A percentile compares a stretch with the other conserved stretches of the same genome.
Conservation (phyloP, 768 basidiomycete genomes). For the Amyloporia xantha region DNA sequence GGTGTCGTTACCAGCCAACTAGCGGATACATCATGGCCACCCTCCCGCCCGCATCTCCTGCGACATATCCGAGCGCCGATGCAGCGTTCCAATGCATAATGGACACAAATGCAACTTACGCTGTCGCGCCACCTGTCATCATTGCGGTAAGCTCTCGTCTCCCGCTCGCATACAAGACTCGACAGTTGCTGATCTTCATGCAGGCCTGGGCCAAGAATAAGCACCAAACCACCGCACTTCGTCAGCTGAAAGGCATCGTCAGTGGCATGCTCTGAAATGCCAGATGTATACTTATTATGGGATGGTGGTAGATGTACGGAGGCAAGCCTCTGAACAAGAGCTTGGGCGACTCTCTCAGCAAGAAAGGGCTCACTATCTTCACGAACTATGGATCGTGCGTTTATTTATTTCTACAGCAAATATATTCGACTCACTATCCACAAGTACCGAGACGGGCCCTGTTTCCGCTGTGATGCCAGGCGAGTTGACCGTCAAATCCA, state of each 20-base stretch:
- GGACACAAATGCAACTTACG: background rate
- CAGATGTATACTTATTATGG: background rate
- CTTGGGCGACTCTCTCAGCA: background rate
- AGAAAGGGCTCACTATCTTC: background rate
- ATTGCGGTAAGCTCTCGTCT: background rate
- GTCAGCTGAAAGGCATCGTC: background rate
- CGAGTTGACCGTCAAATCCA: background rate
- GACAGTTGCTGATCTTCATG: background rate
- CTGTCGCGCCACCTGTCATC: background rate
- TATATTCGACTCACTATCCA: background rate
- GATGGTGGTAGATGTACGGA: background rate
- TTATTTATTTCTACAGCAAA: background rate
- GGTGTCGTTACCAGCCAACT: background rate
- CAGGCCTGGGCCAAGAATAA: background rate
- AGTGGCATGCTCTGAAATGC: background rate
- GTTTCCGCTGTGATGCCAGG: background rate
- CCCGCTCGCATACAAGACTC: background rate
- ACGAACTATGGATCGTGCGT: background rate
- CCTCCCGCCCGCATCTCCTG: background rate
- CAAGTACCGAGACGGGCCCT: constrained; percentile 6
- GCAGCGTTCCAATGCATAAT: background rate
- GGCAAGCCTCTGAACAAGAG: background rate
- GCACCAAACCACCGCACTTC: background rate
- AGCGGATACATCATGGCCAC: background rate
- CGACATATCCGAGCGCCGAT: background rate